A percentile compares a stretch with the other conserved stretches of the same genome.
These are phyloP conservation scores for Penicillium sp. DNA, from an alignment of 2,329 filamentous ascomycete genomes.

Conservation along the genomic window DNA sequence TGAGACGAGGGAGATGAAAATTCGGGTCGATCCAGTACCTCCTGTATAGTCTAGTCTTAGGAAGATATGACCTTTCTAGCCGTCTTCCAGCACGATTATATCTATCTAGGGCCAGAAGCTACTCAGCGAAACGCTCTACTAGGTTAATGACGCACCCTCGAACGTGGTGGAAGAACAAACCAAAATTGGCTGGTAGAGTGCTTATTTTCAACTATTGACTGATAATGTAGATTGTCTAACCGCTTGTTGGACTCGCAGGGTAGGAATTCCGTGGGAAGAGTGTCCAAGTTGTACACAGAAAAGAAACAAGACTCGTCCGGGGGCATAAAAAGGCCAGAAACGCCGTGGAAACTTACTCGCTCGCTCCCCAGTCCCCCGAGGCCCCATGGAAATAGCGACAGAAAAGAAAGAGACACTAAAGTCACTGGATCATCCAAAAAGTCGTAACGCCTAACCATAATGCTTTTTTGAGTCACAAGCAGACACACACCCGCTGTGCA, in stretches of 20 bases:
- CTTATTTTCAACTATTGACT: slow-evolving; percentile 1
- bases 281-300: slow-evolving; percentile 23
- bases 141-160: too few relatives aligned
- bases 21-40: slow-evolving; percentile 64
- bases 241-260: slow-evolving; percentile 10
- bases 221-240: slow-evolving; percentile 1
- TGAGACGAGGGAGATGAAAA: slow-evolving; percentile 68
- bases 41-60: neutral
- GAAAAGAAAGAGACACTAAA: slow-evolving; percentile 4
- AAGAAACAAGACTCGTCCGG: slow-evolving; percentile 8
- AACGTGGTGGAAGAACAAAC: neutral
- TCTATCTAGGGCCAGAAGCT: neutral
- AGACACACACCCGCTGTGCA: neutral
- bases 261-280: slow-evolving; percentile 18
- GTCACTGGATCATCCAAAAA: slow-evolving; percentile 14
- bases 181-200: neutral
- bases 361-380: slow-evolving; percentile 22
- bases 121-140: neutral
- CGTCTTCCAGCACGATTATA: too few relatives aligned
- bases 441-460: slow-evolving; percentile 28
- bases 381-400: slow-evolving; percentile 9
- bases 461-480: slow-evolving; percentile 24
- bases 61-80: neutral
- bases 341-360: slow-evolving; percentile 24
- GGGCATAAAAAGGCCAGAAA: slow-evolving; percentile 24